A percentile compares a stretch with the other conserved stretches of the same genome.
Evolutionary conservation across 257 asterid species (phyloP).

Genomic region (Ilex aquifolium): DNA sequence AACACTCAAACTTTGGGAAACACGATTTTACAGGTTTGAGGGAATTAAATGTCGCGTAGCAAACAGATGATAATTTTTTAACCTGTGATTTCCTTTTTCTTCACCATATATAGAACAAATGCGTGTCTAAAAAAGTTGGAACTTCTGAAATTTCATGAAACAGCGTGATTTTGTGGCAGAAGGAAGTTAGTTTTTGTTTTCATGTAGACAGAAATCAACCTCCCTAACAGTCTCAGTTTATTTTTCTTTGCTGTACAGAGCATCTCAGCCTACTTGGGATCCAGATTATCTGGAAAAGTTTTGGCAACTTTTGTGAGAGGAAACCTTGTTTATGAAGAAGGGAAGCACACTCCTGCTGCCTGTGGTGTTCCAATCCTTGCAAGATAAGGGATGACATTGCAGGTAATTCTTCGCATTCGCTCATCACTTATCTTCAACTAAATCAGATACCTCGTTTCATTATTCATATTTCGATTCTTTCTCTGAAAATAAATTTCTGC

Average conservation of each 20-base stretch:
- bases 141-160: too few relatives aligned
- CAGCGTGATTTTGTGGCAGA: too few relatives aligned
- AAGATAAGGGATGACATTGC: not conserved
- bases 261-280: slow-evolving; percentile 83
- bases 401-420: not conserved
- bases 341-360: slow-evolving; percentile 65
- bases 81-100: too few relatives aligned
- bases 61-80: too few relatives aligned
- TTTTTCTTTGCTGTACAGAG: slow-evolving; percentile 36
- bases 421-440: not conserved
- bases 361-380: slow-evolving; percentile 72
- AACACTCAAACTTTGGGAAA: too few relatives aligned
- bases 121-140: too few relatives aligned
- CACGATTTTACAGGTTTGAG: too few relatives aligned
- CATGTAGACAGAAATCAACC: too few relatives aligned
- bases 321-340: slow-evolving; percentile 61
- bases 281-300: slow-evolving; percentile 69
- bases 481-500: not conserved
- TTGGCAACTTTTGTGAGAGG: slow-evolving; percentile 74
- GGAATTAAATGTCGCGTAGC: too few relatives aligned
- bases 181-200: too few relatives aligned
- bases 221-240: too few relatives aligned
- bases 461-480: not conserved
- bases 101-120: too few relatives aligned
- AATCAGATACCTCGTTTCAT: not conserved